Evolutionary conservation across 164 flowering plant species (phyloP).

Genomic region (Aristolochia californica): DNA sequence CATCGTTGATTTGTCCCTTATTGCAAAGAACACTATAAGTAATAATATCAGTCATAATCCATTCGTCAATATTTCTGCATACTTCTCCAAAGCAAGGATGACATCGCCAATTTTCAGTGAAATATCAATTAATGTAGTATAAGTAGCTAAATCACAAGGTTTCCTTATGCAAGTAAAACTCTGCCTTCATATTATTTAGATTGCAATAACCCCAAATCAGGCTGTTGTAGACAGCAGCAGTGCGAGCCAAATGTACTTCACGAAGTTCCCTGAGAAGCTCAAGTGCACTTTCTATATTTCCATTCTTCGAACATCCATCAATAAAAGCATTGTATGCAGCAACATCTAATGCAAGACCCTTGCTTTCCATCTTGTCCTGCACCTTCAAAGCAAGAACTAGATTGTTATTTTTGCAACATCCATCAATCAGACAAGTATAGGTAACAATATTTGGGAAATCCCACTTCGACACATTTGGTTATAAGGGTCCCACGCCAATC

Average conservation of each 20-base stretch:
- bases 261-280: constrained; percentile 41
- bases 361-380: constrained; percentile 37
- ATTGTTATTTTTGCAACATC: constrained; percentile 40
- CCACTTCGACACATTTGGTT: constrained; percentile 47
- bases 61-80: constrained; percentile 49
- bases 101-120: constrained; percentile 43
- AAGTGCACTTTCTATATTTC: constrained; percentile 53
- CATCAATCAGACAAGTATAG: constrained; percentile 51
- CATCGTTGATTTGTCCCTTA: constrained; percentile 50
- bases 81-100: constrained; percentile 36
- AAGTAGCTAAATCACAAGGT: constrained; percentile 50
- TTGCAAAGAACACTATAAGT: constrained; percentile 45
- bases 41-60: constrained; percentile 42
- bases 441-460: constrained; percentile 52
- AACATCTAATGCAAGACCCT: constrained; percentile 44
- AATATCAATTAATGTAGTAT: constrained; percentile 66
- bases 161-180: constrained; percentile 34
- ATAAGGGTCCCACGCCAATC: constrained; percentile 32
- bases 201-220: constrained; percentile 59
- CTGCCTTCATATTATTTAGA: constrained; percentile 46
- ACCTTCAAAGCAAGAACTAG: constrained; percentile 50
- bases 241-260: constrained; percentile 54
- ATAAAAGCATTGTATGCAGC: constrained; percentile 52
- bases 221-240: constrained; percentile 39
- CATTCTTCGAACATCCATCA: constrained; percentile 52